Base-by-base conservation (phyloP, 2,329 filamentous ascomycete species). In the Massarina eburnea region DNA sequence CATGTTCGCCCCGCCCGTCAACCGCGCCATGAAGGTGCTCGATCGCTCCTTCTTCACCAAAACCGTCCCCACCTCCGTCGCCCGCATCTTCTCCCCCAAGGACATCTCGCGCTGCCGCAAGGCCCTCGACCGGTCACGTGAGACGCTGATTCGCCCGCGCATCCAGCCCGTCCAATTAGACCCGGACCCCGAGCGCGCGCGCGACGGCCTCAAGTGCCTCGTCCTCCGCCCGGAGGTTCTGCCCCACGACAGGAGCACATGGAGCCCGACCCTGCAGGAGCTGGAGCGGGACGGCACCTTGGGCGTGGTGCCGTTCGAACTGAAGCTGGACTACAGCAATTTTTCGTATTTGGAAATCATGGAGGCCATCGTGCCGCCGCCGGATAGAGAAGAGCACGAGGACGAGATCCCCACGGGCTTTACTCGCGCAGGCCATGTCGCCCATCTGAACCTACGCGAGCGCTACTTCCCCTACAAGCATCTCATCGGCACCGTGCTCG, bases 321-420 rank as follows among this genome's bases (percentile, higher is more conserved):
- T 97, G 46, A 74, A 81, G 27, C 77, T 97, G 47, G 83, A 86
- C 57, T 99, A 99, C 71, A 80, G 87, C 58, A 85, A 91, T 71
- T 97, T 91, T 89, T 86, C 77, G 40, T 92, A 95, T 67, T 77
- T 86, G 50, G 91, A 97, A 58, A 87, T 99, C 30, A 88, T 96
- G 64, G 77, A 77, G 39, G 83, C 89, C 3, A 82, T 96, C 44
- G 77, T 99, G 1, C 91, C 62, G 20, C 62, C 61, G 22, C 62
- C 62, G 20, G 55, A 91, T 0, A 84, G 91, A 54, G 85, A 88
- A 46, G 83, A 89, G 38, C 78, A 88, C 19, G 83, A 91, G 55
- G 84, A 86, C 32, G 91, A 95, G 53, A 84, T 94, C 24, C 92
- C 91, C 2, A 82, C 83, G 24, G 90, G 91, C 39, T 97, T 95